These are phyloP conservation scores for Phytophthora ohioensis DNA, from an alignment of 352 stramenopile species.

Conservation along the genomic window DNA sequence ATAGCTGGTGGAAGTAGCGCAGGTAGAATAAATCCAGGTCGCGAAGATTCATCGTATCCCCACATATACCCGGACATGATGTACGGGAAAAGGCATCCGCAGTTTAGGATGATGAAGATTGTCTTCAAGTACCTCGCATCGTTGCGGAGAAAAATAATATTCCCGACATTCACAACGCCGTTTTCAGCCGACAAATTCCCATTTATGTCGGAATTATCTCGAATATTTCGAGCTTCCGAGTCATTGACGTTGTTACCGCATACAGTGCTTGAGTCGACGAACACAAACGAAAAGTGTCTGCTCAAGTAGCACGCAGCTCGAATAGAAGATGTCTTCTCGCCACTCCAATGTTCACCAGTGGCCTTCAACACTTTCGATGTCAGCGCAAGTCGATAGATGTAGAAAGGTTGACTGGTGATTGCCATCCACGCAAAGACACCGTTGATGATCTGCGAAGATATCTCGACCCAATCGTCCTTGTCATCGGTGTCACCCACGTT, in stretches of 20 bases:
- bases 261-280: background rate
- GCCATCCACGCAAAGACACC: constrained; percentile 7
- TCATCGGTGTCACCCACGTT: constrained; percentile 1
- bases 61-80: constrained; percentile 17
- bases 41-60: constrained; percentile 6
- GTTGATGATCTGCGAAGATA: constrained; percentile 20
- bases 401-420: constrained; percentile 5
- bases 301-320: constrained; percentile 4
- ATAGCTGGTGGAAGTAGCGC: constrained; percentile 17
- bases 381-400: constrained; percentile 11
- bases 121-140: background rate
- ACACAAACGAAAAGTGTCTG: constrained; percentile 3
- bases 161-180: background rate
- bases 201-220: background rate
- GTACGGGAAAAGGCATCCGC: constrained; percentile 7
- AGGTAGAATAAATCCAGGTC: constrained; percentile 1
- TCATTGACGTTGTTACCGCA: background rate
- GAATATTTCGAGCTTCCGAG: background rate
- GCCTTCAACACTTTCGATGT: constrained; percentile 8
- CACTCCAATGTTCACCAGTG: background rate
- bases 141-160: constrained; percentile 2
- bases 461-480: constrained; percentile 6
- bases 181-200: background rate
- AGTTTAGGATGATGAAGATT: constrained; percentile 6
- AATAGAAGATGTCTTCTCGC: background rate